Evolutionary conservation across 768 basidiomycete species (phyloP).

Genomic region (Mycena pura): DNA sequence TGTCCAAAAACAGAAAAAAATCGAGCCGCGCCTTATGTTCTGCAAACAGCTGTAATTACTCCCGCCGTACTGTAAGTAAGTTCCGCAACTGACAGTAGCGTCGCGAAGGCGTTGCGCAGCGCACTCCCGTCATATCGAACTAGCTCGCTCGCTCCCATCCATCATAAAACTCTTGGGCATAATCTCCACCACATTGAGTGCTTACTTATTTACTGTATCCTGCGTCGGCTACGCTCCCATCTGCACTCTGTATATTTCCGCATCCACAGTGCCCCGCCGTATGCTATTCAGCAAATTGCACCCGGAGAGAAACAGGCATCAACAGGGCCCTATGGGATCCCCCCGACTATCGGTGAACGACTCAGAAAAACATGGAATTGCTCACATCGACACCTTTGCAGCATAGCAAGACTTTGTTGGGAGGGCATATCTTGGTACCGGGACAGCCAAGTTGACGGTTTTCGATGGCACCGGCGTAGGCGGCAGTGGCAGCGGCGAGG

Average conservation of each 20-base stretch:
- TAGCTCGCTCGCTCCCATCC: no score
- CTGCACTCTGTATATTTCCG: not conserved
- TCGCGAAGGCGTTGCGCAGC: no score
- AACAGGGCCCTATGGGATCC: conserved; percentile 6
- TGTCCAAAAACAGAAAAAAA: no score
- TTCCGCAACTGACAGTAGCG: no score
- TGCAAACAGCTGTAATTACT: no score
- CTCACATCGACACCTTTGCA: conserved; percentile 11
- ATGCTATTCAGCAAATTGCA: conserved; percentile 6
- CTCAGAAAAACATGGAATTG: not conserved
- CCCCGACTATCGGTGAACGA: conserved; percentile 1
- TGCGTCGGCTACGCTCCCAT: no score
- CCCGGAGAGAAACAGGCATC: conserved; percentile 9
- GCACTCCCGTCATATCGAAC: no score
- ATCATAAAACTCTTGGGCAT: no score
- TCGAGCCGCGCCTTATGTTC: no score
- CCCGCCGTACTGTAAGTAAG: no score
- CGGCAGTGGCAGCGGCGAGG: conserved; percentile 2
- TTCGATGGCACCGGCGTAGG: conserved; percentile 9
- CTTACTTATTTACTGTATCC: no score
- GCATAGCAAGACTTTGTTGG: conserved; percentile 6
- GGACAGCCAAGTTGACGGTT: conserved; percentile 12
- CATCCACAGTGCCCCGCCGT: conserved; percentile 1
- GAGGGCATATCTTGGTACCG: conserved; percentile 8
- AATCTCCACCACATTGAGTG: no score